Percentiles rank a stretch among this genome's conserved stretches.
Conservation (phyloP, 2,329 filamentous ascomycete genomes). For the Chlorencoelia australis region DNA sequence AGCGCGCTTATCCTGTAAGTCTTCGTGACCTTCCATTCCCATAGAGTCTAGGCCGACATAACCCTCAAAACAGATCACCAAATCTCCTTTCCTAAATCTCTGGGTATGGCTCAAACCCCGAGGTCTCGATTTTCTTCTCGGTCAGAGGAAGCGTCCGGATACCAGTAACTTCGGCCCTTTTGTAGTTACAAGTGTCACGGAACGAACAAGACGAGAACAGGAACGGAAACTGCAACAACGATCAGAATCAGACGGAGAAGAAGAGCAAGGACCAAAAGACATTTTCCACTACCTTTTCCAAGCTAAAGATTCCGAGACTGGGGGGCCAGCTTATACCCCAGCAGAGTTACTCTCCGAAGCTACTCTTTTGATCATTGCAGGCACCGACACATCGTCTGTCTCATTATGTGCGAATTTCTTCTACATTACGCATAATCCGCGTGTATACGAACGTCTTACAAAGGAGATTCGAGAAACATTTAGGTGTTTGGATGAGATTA, state of each 20-base stretch:
- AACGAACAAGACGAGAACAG: background rate
- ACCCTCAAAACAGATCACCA: too few relatives aligned
- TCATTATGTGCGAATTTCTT: background rate
- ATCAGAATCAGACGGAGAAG: background rate
- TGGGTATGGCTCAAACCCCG: background rate
- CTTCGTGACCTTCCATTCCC: too few relatives aligned
- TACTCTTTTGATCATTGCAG: background rate
- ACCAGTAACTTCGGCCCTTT: background rate
- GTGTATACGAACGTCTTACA: slow-evolving; percentile 4
- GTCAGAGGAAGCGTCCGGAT: too few relatives aligned
- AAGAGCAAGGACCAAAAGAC: background rate
- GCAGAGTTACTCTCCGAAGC: background rate
- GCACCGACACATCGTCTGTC: background rate
- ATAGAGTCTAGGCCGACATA: too few relatives aligned
- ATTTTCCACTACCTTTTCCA: slow-evolving; percentile 58
- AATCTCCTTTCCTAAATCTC: background rate
- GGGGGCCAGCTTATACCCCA: slow-evolving; percentile 54
- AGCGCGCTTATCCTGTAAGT: too few relatives aligned
- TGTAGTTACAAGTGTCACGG: background rate
- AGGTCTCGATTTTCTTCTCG: background rate
- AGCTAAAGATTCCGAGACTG: slow-evolving; percentile 79
- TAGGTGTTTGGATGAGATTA: background rate
- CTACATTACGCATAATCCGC: background rate
- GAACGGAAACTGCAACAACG: too few relatives aligned
- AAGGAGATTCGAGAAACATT: slow-evolving; percentile 28